Evolutionary conservation across 2,329 filamentous ascomycete genomes (phyloP).

Genomic region (Didymella exigua): DNA sequence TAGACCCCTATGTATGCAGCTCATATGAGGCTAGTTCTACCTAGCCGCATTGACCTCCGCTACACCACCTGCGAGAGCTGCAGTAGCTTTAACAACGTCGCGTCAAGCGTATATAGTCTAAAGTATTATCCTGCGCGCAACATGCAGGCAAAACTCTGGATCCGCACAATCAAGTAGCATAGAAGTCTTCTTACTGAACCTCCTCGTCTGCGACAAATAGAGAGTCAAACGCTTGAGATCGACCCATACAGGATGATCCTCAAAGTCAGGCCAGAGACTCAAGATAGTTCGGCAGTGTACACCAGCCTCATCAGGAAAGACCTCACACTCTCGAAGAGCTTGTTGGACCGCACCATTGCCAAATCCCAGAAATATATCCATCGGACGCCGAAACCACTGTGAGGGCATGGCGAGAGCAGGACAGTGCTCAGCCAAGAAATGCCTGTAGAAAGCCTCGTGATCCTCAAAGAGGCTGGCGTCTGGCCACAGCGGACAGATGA

Average conservation of each 20-base stretch:
- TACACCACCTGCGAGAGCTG: too few relatives aligned
- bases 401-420: neutral
- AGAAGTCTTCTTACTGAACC: too few relatives aligned
- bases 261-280: conserved; percentile 18
- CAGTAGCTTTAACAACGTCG: too few relatives aligned
- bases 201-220: too few relatives aligned
- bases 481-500: conserved; percentile 19
- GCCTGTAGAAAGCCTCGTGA: conserved; percentile 3
- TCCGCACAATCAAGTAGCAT: too few relatives aligned
- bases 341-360: neutral
- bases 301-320: conserved; percentile 3
- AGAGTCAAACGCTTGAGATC: neutral
- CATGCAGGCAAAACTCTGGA: too few relatives aligned
- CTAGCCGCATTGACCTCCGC: too few relatives aligned
- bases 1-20: too few relatives aligned
- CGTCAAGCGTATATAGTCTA: too few relatives aligned
- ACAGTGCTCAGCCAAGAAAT: conserved; percentile 9
- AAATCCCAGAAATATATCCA: neutral
- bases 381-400: neutral
- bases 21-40: too few relatives aligned
- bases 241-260: conserved; percentile 6
- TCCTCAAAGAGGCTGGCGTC: neutral
- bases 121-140: too few relatives aligned
- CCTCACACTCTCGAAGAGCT: neutral
- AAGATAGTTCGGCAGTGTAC: conserved; percentile 14